Base-by-base conservation (phyloP, 352 stramenopile genomes). In the Globisporangium alternatum region DNA sequence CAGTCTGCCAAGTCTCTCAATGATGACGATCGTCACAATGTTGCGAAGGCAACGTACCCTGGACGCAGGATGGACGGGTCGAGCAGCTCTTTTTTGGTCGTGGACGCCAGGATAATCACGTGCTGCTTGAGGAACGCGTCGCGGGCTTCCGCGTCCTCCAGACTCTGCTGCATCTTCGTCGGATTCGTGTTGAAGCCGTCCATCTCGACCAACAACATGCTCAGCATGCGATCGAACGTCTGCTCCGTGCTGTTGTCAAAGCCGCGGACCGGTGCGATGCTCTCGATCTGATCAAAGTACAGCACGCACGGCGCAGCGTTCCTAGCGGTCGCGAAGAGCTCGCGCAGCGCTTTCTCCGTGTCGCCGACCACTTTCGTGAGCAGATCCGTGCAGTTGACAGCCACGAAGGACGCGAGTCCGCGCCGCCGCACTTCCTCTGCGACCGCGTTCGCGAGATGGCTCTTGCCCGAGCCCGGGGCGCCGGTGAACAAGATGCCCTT, bases 401-500 rank as follows among this genome's bases (percentile, higher is more conserved):
- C 86, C 8, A 98, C 78, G 56, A 97, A 96, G 5, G 88, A 94
- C 17, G 86, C 88, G 19, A 93, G 68, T 10, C 82, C 77, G 51
- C 75, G 72, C 5, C 80, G 73, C 35, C 72, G 77, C 31, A 93
- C 71, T 72, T 92, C 76, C 31, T 77, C 62, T 2, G 81, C 83
- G 19, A 96, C 65, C 2, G 78, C 81, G 45, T 83, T 73, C 5
- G 87, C 81, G 52, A 99, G 83, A 45, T 99, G 76, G 5, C 96
- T 99, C 75, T 99, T 99, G n/a, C 96, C 96, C 56, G 97, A 99
- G 47, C 97, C 98, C 13, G 98, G 97, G 15, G 97, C 96, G 19
- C 98, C 98, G 21, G 99, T 99, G 44, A 99, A 95, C 10, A 99
- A 77, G n/a, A 99, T 96, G 47, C 98, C 98, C 68, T 97, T 91